These are phyloP conservation scores for Candida parachauliodes DNA, from an alignment of 805 yeast species.

Conservation along the genomic window DNA sequence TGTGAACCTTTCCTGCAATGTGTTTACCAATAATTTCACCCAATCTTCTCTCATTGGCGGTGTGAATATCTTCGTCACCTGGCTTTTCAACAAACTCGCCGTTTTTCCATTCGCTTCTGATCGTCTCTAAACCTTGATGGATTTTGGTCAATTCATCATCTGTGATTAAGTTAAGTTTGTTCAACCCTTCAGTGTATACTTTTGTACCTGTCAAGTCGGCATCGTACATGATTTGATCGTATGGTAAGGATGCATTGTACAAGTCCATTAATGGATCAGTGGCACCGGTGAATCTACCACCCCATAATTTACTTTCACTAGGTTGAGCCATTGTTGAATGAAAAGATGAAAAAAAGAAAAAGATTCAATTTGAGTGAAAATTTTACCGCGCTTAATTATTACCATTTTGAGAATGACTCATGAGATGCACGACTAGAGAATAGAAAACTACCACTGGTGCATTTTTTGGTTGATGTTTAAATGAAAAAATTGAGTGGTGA, in stretches of 20 bases:
- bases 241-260: conserved; percentile 94
- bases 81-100: conserved; percentile 67
- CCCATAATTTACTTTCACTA: conserved; percentile 84
- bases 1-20: conserved; percentile 96
- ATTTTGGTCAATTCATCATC: conserved; percentile 72
- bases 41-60: conserved; percentile 96
- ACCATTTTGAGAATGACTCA: conserved; percentile 26
- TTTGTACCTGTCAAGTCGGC: conserved; percentile 94
- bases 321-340: conserved; percentile 22
- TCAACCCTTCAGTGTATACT: conserved; percentile 85
- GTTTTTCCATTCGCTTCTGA: conserved; percentile 78
- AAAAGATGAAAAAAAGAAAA: background rate
- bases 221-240: conserved; percentile 89
- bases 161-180: conserved; percentile 72
- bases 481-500: no score
- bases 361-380: no score
- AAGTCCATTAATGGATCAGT: conserved; percentile 97
- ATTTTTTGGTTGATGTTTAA: no score
- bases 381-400: conserved; percentile 30
- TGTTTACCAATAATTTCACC: conserved; percentile 94
- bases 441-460: no score
- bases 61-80: conserved; percentile 97
- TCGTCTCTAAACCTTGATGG: conserved; percentile 73
- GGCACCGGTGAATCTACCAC: conserved; percentile 96
- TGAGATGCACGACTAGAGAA: no score